Evolutionary conservation across 345 rosid genomes (phyloP).

Genomic region (Eucalyptus virginea): DNA sequence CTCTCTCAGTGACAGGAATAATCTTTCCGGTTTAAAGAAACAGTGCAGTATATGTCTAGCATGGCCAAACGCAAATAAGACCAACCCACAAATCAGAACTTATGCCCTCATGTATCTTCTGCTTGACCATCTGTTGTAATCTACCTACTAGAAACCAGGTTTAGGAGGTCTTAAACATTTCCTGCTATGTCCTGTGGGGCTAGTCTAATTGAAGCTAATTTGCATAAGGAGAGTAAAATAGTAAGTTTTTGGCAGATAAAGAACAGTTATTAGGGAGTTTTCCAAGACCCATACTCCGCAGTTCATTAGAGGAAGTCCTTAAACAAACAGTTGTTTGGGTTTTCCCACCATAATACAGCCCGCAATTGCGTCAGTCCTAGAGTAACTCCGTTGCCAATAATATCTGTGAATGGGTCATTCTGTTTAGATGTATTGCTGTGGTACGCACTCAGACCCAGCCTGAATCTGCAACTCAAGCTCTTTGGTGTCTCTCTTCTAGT

Average conservation of each 20-base stretch:
- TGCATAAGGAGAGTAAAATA: background rate
- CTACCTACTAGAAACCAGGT: background rate
- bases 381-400: background rate
- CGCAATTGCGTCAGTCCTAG: background rate
- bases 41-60: background rate
- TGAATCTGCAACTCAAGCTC: background rate
- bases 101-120: background rate
- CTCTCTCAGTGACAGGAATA: too few species aligned
- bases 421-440: background rate
- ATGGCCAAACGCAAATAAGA: background rate
- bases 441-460: background rate
- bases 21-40: too few species aligned
- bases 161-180: background rate
- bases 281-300: background rate
- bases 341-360: too few species aligned
- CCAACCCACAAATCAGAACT: background rate
- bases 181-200: background rate
- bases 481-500: background rate
- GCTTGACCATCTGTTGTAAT: background rate
- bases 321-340: background rate
- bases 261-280: background rate
- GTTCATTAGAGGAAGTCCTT: background rate
- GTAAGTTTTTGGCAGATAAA: background rate
- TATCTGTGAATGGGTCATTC: background rate
- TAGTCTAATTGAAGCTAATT: background rate